Conservation (phyloP, 768 basidiomycete genomes). For the Naganishia antarctica region DNA sequence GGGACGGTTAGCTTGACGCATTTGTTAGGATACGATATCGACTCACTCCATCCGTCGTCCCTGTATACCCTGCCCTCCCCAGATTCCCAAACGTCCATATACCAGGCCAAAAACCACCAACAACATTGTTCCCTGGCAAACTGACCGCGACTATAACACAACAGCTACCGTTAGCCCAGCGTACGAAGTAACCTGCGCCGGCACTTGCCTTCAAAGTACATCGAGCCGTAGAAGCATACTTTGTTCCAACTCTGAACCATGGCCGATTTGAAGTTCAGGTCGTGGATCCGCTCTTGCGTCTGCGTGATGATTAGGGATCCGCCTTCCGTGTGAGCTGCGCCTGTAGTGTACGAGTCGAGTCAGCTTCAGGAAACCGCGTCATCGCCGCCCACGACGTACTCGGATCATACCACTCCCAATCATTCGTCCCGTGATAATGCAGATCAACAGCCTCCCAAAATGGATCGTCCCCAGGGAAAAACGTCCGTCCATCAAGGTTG, state of each 20-base stretch:
- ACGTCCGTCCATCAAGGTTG: slow-evolving; percentile 58
- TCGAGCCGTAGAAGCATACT: slow-evolving; percentile 78
- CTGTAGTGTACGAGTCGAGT: not conserved
- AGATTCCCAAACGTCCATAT: slow-evolving; percentile 71
- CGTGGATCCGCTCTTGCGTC: slow-evolving; percentile 64
- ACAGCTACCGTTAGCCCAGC: not conserved
- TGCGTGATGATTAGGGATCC: slow-evolving; percentile 80
- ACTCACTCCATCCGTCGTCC: slow-evolving; percentile 52
- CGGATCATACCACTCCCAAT: slow-evolving; percentile 81
- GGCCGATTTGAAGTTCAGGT: slow-evolving; percentile 68
- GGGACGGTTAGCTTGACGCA: slow-evolving; percentile 57
- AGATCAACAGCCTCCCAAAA: slow-evolving; percentile 82
- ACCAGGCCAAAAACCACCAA: slow-evolving; percentile 67
- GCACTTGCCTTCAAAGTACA: slow-evolving; percentile 60
- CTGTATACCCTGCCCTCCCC: slow-evolving; percentile 19
- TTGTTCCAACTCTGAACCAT: slow-evolving; percentile 82
- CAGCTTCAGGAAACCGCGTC: not conserved
- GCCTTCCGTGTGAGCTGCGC: slow-evolving; percentile 57
- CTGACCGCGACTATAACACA: slow-evolving; percentile 35
- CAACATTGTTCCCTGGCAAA: slow-evolving; percentile 43
- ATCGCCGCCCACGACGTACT: slow-evolving; percentile 32
- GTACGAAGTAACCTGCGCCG: not conserved
- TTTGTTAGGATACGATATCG: no score
- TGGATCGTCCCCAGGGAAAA: slow-evolving; percentile 64
- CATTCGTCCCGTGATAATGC: slow-evolving; percentile 60